Conservation (phyloP, 257 asterid genomes). For the Solanum infundibuliforme region DNA sequence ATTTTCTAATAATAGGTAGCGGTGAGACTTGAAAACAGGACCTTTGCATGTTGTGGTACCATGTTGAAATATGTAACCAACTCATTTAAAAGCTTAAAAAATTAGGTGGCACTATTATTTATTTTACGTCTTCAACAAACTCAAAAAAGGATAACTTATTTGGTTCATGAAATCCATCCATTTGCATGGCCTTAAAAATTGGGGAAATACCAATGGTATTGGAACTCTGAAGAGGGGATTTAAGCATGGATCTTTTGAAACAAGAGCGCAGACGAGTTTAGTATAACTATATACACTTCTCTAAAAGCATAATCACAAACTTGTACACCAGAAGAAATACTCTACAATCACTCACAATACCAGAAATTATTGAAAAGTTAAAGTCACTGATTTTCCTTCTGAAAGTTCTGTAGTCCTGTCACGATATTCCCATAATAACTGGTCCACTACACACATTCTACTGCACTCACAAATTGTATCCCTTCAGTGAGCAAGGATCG, state of each 20-base stretch:
- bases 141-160: not conserved
- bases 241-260: not conserved
- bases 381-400: not conserved
- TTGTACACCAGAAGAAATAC: not conserved
- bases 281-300: not conserved
- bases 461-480: not conserved
- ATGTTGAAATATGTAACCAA: not conserved
- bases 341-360: not conserved
- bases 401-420: not conserved
- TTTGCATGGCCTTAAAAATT: not conserved
- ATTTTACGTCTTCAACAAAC: not conserved
- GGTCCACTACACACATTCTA: not conserved
- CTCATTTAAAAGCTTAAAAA: not conserved
- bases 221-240: not conserved
- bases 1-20: not conserved
- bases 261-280: not conserved
- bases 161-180: not conserved
- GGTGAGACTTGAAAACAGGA: not conserved
- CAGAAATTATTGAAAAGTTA: not conserved
- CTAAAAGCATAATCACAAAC: not conserved
- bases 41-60: not conserved
- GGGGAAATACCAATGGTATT: not conserved
- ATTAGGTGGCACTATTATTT: not conserved
- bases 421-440: not conserved
- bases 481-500: not conserved